Conservation (phyloP, 768 basidiomycete species). For the Agrocybe chaxingu region DNA sequence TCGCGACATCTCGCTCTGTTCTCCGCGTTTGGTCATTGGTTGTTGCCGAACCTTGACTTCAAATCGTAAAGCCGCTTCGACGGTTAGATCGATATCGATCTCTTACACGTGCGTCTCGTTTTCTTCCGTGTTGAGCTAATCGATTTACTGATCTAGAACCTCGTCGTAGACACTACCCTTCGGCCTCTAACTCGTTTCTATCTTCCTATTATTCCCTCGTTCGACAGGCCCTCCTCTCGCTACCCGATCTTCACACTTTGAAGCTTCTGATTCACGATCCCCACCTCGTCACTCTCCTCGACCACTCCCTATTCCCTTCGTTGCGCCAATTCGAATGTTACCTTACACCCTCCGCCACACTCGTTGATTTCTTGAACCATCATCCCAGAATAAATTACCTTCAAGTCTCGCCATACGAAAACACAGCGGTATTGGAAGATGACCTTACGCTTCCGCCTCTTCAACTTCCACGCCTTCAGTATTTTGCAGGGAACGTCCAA, state of each 20-base stretch:
- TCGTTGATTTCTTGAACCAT: conserved; percentile 31
- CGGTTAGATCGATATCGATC: conserved; percentile 29
- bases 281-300: conserved; percentile 21
- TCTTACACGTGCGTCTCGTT: conserved; percentile 28
- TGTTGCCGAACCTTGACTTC: conserved; percentile 31
- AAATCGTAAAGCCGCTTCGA: conserved; percentile 22
- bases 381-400: conserved; percentile 31
- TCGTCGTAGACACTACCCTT: conserved; percentile 12
- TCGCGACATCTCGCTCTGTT: conserved; percentile 25
- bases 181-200: conserved; percentile 18
- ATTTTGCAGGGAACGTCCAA: conserved; percentile 33
- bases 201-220: conserved; percentile 29
- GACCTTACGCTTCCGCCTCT: conserved; percentile 12
- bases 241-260: conserved; percentile 27
- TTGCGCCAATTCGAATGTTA: conserved; percentile 34
- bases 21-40: conserved; percentile 24
- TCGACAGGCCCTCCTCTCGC: conserved; percentile 21
- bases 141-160: not conserved
- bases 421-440: conserved; percentile 12
- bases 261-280: conserved; percentile 29
- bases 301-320: conserved; percentile 19
- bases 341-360: conserved; percentile 25
- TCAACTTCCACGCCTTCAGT: conserved; percentile 29
- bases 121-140: not conserved
- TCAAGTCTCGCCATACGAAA: conserved; percentile 31